A percentile compares a stretch with the other conserved stretches of the same genome.
phyloP scores from a whole-genome alignment of 805 yeast species.

The Barnettozyma salicaria region DNA sequence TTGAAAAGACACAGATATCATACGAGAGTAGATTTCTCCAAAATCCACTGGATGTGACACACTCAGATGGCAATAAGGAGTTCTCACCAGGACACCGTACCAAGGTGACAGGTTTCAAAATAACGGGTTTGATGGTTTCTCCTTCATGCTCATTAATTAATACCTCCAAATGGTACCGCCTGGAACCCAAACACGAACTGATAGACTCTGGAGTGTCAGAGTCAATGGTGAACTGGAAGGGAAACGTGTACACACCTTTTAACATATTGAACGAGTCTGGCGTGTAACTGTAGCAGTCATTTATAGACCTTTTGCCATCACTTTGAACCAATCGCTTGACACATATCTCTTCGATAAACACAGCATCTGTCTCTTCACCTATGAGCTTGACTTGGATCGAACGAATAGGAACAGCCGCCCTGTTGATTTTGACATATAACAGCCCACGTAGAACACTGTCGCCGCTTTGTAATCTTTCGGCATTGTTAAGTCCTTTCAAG shows the following conservation, averaged over 20 bases:
- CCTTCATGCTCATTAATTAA: neutral
- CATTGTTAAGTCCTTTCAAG: constrained; percentile 16
- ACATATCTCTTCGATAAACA: constrained; percentile 1
- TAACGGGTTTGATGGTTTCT: neutral
- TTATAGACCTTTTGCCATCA: constrained; percentile 5
- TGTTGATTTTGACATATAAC: constrained; percentile 10
- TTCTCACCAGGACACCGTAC: constrained; percentile 16
- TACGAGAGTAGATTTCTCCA: constrained; percentile 20
- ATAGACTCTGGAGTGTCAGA: constrained; percentile 19
- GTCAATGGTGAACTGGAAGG: constrained; percentile 22
- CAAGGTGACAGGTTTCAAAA: constrained; percentile 8
- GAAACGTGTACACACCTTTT: constrained; percentile 19
- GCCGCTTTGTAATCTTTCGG: constrained; percentile 15
- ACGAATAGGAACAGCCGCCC: constrained; percentile 7
- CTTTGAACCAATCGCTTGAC: constrained; percentile 4
- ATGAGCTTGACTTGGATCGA: constrained; percentile 14
- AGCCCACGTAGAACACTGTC: constrained; percentile 14
- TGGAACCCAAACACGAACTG: constrained; percentile 10
- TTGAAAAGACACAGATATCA: constrained; percentile 13
- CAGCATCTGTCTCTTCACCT: constrained; percentile 13
- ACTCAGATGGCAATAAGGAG: constrained; percentile 13
- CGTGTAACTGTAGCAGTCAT: constrained; percentile 15
- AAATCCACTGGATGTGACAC: constrained; percentile 10
- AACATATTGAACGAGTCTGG: constrained; percentile 2
- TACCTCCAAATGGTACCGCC: constrained; percentile 16